A percentile compares a stretch with the other conserved stretches of the same genome.
phyloP scores from a whole-genome alignment of 345 rosid genomes.

The Euphorbia lathyris region DNA sequence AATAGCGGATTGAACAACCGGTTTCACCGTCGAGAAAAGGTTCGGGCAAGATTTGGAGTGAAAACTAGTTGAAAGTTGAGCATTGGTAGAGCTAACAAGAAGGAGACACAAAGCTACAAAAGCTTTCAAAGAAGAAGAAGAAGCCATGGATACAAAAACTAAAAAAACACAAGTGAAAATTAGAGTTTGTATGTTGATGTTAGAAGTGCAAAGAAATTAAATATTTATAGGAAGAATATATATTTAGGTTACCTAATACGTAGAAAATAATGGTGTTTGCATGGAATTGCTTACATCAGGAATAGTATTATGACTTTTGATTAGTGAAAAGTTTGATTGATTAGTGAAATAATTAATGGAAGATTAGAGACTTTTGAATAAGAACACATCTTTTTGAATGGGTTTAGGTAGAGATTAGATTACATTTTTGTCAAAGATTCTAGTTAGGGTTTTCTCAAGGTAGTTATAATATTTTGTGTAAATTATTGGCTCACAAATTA shows the following conservation, averaged over 20 bases:
- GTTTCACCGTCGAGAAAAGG: slow-evolving; percentile 44
- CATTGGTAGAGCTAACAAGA: slow-evolving; percentile 30
- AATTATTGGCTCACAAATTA: background rate
- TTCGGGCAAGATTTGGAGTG: slow-evolving; percentile 68
- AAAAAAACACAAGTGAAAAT: background rate
- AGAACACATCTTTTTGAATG: slow-evolving; percentile 4
- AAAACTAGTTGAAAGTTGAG: slow-evolving; percentile 66
- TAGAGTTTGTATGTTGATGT: background rate
- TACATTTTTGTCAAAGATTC: slow-evolving; percentile 15
- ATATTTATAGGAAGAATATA: slow-evolving; percentile 40
- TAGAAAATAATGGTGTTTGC: slow-evolving; percentile 30
- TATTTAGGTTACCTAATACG: slow-evolving; percentile 62
- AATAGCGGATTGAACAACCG: slow-evolving; percentile 54
- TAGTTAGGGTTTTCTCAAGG: background rate
- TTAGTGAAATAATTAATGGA: background rate
- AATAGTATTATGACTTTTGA: background rate
- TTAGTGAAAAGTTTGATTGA: background rate
- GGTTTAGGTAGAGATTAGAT: background rate
- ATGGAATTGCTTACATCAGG: slow-evolving; percentile 13
- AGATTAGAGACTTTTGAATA: background rate
- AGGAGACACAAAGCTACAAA: slow-evolving; percentile 33
- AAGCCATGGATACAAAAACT: slow-evolving; percentile 24
- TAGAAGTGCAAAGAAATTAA: slow-evolving; percentile 4
- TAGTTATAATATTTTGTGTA: background rate
- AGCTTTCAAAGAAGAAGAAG: slow-evolving; percentile 18